Base-by-base conservation (phyloP, 176 grass and related monocot genomes). In the Carex parvula region DNA sequence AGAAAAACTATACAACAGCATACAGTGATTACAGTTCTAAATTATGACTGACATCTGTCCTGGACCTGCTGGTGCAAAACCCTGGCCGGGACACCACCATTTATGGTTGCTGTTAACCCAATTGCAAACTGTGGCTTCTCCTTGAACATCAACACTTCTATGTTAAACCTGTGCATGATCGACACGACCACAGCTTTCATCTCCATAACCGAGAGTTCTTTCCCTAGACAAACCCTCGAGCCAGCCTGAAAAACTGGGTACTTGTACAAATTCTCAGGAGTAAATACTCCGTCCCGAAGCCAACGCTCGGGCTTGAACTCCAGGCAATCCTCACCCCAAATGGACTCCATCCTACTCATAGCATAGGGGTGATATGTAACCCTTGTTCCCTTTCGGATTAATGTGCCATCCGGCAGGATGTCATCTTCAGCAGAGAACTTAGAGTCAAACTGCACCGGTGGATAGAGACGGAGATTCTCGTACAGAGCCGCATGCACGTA, bases 231-330 rank as follows among this genome's bases (percentile, higher is more conserved):
- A 50, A 89, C 89, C 42, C 94, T 91, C 17, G 87, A 84, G 6
- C 94, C 94, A 5, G 85, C 93, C 85, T 95, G 93, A 87, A 95
- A 95, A 30, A 95, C 93, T 1, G 93, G 88, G 87, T 87, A 95
- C 87, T 55, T 91, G 75, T 87, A 95, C 60, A 81, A 64, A 81
- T 83, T 95, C 88, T 82, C 87, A 20, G 93, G 93, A 30, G 53
- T 81, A 88, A 95, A 95, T 10, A 85, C 33, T 13, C 79, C 87
- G 0, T 91, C 93, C 1, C 72, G 84, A 84, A 92, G 88, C 94
- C 91, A 94, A 41, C 94, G 60, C 83, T 94, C 86, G 11, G 94
- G 91, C 32, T 81, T 68, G 90, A 97, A 97, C 33, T 73, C 80
- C 30, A 30, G 11, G 83, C 85, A 91, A 85, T 97, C 88, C 30